phyloP scores from a whole-genome alignment of 1,284 basidiomycete genomes.

The Hymenochaete sp. region DNA sequence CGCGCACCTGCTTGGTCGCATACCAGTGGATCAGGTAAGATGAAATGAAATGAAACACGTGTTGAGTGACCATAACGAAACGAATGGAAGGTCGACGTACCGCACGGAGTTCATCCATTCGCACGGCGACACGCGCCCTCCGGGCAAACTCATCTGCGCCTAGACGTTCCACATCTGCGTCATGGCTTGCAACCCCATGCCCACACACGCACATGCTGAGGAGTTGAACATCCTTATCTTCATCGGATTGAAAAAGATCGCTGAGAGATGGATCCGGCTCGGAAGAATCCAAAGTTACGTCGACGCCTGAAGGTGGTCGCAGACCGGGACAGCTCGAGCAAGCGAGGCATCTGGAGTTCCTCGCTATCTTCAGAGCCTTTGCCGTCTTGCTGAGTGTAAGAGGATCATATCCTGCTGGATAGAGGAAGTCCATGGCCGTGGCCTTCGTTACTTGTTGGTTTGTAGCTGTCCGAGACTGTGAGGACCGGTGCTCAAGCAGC shows the following conservation, averaged over 20 bases:
- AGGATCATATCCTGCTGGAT: conserved; percentile 48
- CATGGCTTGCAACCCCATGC: conserved; percentile 61
- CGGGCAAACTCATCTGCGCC: conserved; percentile 58
- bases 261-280: conserved; percentile 40
- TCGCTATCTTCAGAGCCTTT: conserved; percentile 61
- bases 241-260: conserved; percentile 52
- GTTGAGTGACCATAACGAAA: conserved; percentile 14
- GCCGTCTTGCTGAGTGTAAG: conserved; percentile 40
- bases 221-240: conserved; percentile 41
- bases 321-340: conserved; percentile 60
- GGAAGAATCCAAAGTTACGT: conserved; percentile 48
- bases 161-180: conserved; percentile 51
- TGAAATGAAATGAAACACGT: neutral
- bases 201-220: conserved; percentile 68
- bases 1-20: conserved; percentile 16
- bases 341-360: conserved; percentile 55
- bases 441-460: no score
- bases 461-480: no score
- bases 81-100: conserved; percentile 34
- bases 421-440: conserved; percentile 29
- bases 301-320: conserved; percentile 50
- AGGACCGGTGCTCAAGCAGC: no score
- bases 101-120: conserved; percentile 80
- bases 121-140: conserved; percentile 67
- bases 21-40: conserved; percentile 1